Percentiles rank a stretch among this genome's conserved stretches.
Conservation (phyloP, 1,284 basidiomycete species). For the Takashimella tepidaria region DNA sequence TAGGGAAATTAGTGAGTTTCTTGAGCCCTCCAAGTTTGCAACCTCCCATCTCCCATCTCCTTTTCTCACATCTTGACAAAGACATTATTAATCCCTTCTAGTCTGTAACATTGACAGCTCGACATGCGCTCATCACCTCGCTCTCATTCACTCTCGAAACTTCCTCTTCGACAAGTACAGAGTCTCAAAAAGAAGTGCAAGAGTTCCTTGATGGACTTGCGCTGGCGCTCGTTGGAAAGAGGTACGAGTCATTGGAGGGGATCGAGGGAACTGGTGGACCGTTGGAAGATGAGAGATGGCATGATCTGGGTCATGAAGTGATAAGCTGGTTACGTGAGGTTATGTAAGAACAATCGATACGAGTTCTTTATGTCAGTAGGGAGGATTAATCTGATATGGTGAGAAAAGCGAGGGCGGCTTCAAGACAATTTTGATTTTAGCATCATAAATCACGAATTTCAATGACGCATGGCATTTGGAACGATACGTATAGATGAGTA, state of each 20-base stretch:
- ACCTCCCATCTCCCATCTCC: constrained; percentile 51
- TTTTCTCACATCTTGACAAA: constrained; percentile 39
- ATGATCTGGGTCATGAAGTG: constrained; percentile 29
- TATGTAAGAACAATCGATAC: constrained; percentile 24
- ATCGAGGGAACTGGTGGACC: constrained; percentile 17
- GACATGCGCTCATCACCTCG: constrained; percentile 50
- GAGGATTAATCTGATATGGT: no score
- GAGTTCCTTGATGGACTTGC: constrained; percentile 32
- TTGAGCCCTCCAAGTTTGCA: no score
- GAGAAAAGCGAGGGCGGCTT: no score
- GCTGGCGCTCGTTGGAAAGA: constrained; percentile 34
- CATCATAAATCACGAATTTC: no score
- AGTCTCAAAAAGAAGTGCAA: constrained; percentile 20
- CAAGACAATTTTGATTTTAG: no score
- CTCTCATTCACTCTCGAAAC: constrained; percentile 28
- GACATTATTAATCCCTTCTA: constrained; percentile 17
- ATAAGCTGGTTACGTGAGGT: constrained; percentile 37
- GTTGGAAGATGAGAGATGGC: constrained; percentile 9
- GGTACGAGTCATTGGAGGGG: constrained; percentile 45
- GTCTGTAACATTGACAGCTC: constrained; percentile 46
- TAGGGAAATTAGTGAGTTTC: constrained; percentile 49
- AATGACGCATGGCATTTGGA: no score
- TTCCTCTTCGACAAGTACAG: constrained; percentile 2
- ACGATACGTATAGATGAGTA: no score
- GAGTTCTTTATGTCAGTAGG: neutral